phyloP scores from a whole-genome alignment of 2,329 filamentous ascomycete genomes.

The Paramyrothecium roridum region DNA sequence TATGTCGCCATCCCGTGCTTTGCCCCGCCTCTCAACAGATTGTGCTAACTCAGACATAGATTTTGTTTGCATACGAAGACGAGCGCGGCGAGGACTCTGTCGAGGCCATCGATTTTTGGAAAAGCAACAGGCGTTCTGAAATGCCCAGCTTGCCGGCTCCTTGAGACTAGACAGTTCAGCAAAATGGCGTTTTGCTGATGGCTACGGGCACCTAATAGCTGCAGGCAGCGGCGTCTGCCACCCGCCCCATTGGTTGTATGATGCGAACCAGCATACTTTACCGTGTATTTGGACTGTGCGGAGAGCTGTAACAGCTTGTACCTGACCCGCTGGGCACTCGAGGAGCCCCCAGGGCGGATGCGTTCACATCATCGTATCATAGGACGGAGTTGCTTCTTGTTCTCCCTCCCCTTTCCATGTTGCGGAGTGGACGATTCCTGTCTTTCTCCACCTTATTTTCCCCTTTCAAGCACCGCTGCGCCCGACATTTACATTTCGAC shows the following conservation, averaged over 20 bases:
- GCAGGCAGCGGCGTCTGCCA: background rate
- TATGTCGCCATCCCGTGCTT: slow-evolving; percentile 34
- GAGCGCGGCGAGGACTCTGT: slow-evolving; percentile 91
- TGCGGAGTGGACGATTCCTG: background rate
- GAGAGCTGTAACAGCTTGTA: too few relatives aligned
- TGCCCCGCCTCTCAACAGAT: background rate
- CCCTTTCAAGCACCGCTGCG: too few relatives aligned
- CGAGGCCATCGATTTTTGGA: slow-evolving; percentile 96
- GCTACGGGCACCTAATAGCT: background rate
- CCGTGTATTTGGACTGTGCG: background rate
- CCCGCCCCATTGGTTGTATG: background rate
- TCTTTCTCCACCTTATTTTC: background rate
- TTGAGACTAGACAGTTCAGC: background rate
- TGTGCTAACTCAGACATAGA: slow-evolving; percentile 51
- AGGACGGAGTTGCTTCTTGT: background rate
- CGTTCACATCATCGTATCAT: background rate
- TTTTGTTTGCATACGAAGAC: slow-evolving; percentile 96
- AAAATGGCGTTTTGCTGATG: too few relatives aligned
- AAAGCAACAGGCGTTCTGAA: slow-evolving; percentile 55
- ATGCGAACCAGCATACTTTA: too few relatives aligned
- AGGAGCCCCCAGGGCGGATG: background rate
- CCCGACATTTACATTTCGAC: too few relatives aligned
- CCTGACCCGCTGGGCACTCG: too few relatives aligned
- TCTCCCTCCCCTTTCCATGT: background rate
- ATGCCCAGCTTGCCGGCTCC: slow-evolving; percentile 15